Conservation (phyloP, 148 eudicot genomes). For the Talinum fruticosum region DNA sequence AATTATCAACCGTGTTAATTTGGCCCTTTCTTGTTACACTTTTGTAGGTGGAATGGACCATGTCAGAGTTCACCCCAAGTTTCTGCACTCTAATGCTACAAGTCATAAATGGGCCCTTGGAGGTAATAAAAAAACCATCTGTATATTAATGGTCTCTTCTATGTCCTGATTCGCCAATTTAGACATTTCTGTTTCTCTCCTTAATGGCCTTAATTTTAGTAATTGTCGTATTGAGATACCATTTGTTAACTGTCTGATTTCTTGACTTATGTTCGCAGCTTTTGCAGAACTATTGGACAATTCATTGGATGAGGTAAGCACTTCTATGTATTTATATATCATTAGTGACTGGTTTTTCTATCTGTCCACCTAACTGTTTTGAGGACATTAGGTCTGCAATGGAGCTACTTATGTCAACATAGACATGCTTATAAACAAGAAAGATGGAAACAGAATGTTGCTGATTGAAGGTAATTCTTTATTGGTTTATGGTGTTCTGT, state of each 20-base stretch:
- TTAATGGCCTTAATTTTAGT: not conserved
- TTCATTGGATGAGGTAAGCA: conserved; percentile 80
- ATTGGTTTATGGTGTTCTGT: not conserved
- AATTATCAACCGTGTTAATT: not conserved
- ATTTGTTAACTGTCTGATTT: not conserved
- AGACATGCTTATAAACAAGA: conserved; percentile 69
- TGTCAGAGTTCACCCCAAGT: conserved; percentile 95
- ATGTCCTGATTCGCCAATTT: not conserved
- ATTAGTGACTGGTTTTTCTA: conserved; percentile 7
- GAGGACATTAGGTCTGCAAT: conserved; percentile 45
- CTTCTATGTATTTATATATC: conserved; percentile 5
- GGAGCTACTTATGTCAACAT: conserved; percentile 82
- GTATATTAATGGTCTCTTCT: not conserved
- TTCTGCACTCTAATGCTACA: conserved; percentile 95
- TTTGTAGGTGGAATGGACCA: conserved; percentile 92
- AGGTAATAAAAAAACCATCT: conserved; percentile 38
- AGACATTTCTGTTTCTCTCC: not conserved
- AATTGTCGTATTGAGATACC: not conserved
- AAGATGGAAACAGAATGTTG: conserved; percentile 71
- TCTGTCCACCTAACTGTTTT: not conserved
- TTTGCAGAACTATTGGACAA: conserved; percentile 95
- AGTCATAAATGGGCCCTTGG: conserved; percentile 98
- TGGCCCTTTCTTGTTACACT: conserved; percentile 6
- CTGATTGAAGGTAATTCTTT: conserved; percentile 64
- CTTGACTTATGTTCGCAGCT: conserved; percentile 40